Base-by-base conservation (phyloP, 225 moss, liverwort and hornwort genomes). In the Antitrichia curtipendula region DNA sequence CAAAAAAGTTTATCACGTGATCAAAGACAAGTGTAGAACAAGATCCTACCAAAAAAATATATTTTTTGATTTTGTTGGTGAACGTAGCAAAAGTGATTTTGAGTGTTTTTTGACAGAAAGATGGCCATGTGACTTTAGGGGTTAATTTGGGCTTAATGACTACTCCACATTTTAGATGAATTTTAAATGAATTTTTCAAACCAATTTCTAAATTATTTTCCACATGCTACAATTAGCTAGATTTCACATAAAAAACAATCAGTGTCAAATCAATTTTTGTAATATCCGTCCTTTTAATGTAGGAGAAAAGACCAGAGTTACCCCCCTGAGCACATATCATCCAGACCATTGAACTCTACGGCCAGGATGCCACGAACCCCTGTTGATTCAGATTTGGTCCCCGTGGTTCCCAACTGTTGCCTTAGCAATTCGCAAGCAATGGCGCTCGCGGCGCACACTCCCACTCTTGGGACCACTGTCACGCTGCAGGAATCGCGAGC, bases 371-470 rank as follows among this genome's bases (percentile, higher is more conserved):
- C 47, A 32, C 47, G 32, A 32, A 8, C 69, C 23, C 40, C 34
- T 45, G 41, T 52, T 78, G 32, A 41, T 41, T 49, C 29, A 29
- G 78, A 71, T 82, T 73, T 78, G 43, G 36, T 58, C 52, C 79
- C 47, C 61, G 76, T 86, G 90, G 91, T 36, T 49, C 63, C 60
- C 28, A 40, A 47, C 12, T 54, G 53, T 32, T 52, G 43, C 4
- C 22, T 43, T 16, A 12, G n/a, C 15, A 52, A 86, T 86, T 86
- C 29, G 45, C 38, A 79, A 87, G 82, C 93, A n/a, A 93, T 93
- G 93, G 93, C 93, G 81, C 84, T 90, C 89, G 83, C 65, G 23
- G 62, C 63, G 76, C 88, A 52, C 72, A 28, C 77, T 23, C n/a
- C 72, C 18, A 40, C 84, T 13, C 78, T 74, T 5, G 36, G 76